Evolutionary conservation across 2,329 filamentous ascomycete species (phyloP), one percentile per base, ranked within the genome.

Genomic region (Curvularia spicifera): DNA sequence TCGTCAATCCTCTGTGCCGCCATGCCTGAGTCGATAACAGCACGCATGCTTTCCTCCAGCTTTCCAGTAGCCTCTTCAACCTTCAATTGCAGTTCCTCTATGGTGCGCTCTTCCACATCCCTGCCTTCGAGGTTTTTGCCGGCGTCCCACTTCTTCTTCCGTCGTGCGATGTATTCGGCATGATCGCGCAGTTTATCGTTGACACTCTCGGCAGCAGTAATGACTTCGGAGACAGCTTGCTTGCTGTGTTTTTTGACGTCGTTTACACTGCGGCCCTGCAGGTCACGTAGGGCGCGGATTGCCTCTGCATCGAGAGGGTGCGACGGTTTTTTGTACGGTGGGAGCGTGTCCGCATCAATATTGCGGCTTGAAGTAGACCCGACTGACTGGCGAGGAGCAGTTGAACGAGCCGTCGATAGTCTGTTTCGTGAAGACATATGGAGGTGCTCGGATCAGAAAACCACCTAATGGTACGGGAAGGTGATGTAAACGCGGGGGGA

Each of bases 41-140:
- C 77, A 15, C 87, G 81, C 68, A 89, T 82, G 45, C 78, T 79
- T 68, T 82, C 78, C 63, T 90, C 88, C 69, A 89, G 79, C 50
- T 80, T 78, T 28, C 75, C 71, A 1, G 85, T 89, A 64, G 85
- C 76, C 3, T 74, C 71, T 15, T 82, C 76, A 2, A 87, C 84
- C 55, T 80, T 78, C 20, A 76, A 72, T 55, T 76, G 59, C 53
- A 79, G 65, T 29, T 78, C 71, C 9, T 75, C 72, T 45, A 84
- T 66, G 46, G 73, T 71, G 9, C 68, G 62, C 54, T 78, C 76
- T 26, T 75, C 70, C 22, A 79, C 77, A 37, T 77, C 73, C 15
- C 78, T 69, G 10, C 76, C 73, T 2, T 79, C 78, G 0, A 77
- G 71, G 39, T 64, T 60, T 51, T 70, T 65, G 48, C 74, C 71